These are phyloP conservation scores for Haplosporangium gracile DNA, from an alignment of 192 early-diverging fungal genomes.

Conservation along the genomic window DNA sequence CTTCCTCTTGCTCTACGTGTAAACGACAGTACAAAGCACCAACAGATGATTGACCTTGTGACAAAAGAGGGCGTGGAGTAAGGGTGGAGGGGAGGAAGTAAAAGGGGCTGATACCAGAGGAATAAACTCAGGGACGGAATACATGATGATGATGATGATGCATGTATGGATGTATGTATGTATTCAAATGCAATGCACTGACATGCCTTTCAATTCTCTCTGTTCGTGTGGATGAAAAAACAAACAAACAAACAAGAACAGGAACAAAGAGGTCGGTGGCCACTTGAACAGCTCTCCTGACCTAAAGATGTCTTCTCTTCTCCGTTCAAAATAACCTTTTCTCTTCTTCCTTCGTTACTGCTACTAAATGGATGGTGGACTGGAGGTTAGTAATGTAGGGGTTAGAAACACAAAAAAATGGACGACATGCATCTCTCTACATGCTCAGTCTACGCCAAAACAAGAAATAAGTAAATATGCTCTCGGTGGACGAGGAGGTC, in stretches of 20 bases:
- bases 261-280: not conserved
- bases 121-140: not conserved
- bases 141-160: constrained; percentile 1
- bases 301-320: not conserved
- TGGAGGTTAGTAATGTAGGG: constrained; percentile 24
- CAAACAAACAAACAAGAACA: not conserved
- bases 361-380: constrained; percentile 14
- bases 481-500: not conserved
- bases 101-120: not conserved
- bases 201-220: not conserved
- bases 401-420: constrained; percentile 11
- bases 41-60: constrained; percentile 33
- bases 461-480: not conserved
- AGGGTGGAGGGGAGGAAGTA: not conserved
- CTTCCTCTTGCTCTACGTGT: not conserved
- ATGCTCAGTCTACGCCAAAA: not conserved
- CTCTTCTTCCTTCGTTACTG: not conserved
- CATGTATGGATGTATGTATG: not conserved
- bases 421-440: not conserved
- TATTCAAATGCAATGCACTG: constrained; percentile 3
- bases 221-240: not conserved
- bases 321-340: constrained; percentile 1
- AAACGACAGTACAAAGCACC: not conserved
- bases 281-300: constrained; percentile 8
- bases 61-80: not conserved